Base-by-base conservation (phyloP, 805 yeast genomes). In the Yarrowia hollandica region DNA sequence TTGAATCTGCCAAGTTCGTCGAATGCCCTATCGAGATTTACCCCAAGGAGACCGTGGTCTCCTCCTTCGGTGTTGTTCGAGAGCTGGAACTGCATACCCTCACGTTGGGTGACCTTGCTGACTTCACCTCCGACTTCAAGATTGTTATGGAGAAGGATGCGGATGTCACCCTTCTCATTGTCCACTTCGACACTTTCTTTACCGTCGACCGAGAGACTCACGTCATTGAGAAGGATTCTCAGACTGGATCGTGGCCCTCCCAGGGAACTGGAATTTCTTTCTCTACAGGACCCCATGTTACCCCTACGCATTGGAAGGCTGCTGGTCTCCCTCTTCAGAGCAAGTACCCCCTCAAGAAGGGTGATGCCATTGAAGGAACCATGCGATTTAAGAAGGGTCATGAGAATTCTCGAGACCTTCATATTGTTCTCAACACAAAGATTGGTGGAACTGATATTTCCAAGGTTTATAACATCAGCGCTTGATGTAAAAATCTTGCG, bases 281-380 rank as follows among this genome's bases (percentile, higher is more conserved):
- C 71, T 85, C 94, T 15, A 95, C 99, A 11, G 98, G 98, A 21
- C 97, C 99, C 31, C 90, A 87, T 75, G 85, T 90, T 48, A 82
- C 84, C 65, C 90, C 91, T 77, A 94, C 99, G 12, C 99, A 94
- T 76, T 94, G 99, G 99, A 95, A 94, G 73, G 98, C 94, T 76
- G 88, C 97, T 18, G 95, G 94, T 1, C 90, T 95, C 74, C 94
- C 94, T 73, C 79, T 92, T 68, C 83, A 81, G 66, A 88, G 89
- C 67, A 48, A 48, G 55, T 22, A 31, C 30, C 95, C 88, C 23
- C 74, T 92, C 63, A 84, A 85, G 69, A 77, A 78, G 65, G 96
- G 92, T 60, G 99, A 94, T 67, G 68, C 72, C 34, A 77, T 95
- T 65, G 79, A 79, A 61, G 94, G 98, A 48, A 75, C 76, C 28